Base-by-base conservation (phyloP, 192 early-diverging fungal species). In the Podila epicladia region DNA sequence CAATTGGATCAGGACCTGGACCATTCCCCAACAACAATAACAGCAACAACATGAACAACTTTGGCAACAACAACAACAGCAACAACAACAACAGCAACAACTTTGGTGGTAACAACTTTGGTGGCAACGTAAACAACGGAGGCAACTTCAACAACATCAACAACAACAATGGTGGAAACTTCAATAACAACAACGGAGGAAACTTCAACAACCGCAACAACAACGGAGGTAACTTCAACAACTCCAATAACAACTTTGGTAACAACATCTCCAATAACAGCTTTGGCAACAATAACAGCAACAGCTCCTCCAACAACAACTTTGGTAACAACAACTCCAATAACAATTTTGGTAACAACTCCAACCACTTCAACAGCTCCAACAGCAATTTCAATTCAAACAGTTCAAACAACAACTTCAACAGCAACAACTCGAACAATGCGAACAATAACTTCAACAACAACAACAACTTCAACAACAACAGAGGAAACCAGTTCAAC, bases 1-100 rank as follows among this genome's bases (percentile, higher is more conserved):
- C 20, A 6, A 20, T 22, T 11, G 53, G n/a, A 22, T 24, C 51
- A 53, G 58, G 58, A 61, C 59, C 59, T 26, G 12, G 26, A 0
- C 11, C 26, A 28, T 61, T 61, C 74, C 70, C n/a, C 64, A 64
- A 77, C 41, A 77, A 64, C 68, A 77, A 66, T 31, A 70, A 65
- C 41, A 29, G 19, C 66, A 33, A 58, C 50, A 78, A 71, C 65
- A 63, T 33, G 32, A 72, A 64, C 65, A 63, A 75, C 51, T 33
- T 32, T n/a, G 13, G n/a, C 45, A 59, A 32, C 31, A 64, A 59
- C 55, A 45, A 57, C 49, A 38, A 29, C 49, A 55, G n/a, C n/a
- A n/a, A n/a, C n/a, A n/a, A n/a, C n/a, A n/a, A n/a, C n/a, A n/a
- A 58, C 37, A 37, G 19, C 64, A 24, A 24, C 45, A 38, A 24